A percentile compares a stretch with the other conserved stretches of the same genome.
These are phyloP conservation scores for Daucus carota DNA, from an alignment of 129 eudicot genomes.

Conservation along the genomic window DNA sequence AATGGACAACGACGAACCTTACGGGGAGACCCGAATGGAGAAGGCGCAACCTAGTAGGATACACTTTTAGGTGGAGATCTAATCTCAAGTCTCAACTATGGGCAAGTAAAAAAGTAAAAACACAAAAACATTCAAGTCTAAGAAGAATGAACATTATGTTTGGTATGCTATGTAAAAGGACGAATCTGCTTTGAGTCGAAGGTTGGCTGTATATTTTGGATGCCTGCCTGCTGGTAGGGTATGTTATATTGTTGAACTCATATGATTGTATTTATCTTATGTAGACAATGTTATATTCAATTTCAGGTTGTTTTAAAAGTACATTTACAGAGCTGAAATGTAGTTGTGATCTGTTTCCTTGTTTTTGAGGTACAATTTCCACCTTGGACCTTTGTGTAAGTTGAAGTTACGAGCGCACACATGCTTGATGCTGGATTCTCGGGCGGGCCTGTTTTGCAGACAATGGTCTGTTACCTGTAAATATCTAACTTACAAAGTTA, in stretches of 20 bases:
- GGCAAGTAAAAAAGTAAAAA: not conserved
- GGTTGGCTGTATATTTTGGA: constrained; percentile 11
- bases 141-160: not conserved
- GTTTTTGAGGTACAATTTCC: not conserved
- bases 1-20: constrained; percentile 76
- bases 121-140: not conserved
- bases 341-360: not conserved
- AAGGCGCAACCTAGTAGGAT: constrained; percentile 76
- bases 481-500: not conserved
- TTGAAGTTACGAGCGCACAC: not conserved
- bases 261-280: not conserved
- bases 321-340: not conserved
- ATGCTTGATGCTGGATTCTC: not conserved
- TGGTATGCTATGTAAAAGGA: not conserved
- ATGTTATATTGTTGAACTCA: not conserved
- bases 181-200: not conserved
- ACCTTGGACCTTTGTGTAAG: not conserved
- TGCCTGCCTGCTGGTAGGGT: constrained; percentile 6
- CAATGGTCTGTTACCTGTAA: not conserved
- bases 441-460: not conserved
- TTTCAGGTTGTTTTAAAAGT: not conserved
- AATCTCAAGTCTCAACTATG: not conserved
- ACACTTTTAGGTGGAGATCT: constrained; percentile 42
- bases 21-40: constrained; percentile 83
- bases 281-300: not conserved